Conservation (phyloP, 805 yeast species). For the Schwanniomyces pseudopolymorphus region DNA sequence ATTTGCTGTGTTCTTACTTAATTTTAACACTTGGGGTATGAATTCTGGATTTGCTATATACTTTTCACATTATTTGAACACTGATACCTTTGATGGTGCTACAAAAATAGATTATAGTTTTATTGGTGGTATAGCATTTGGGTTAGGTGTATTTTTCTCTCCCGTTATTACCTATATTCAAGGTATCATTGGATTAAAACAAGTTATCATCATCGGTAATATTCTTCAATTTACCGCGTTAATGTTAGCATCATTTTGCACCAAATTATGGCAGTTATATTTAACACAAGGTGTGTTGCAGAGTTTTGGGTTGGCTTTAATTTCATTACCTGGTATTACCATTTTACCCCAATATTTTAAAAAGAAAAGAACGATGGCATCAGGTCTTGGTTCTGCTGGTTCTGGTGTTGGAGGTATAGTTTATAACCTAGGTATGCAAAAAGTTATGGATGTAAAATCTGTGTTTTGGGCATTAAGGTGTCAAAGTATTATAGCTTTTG, state of each 20-base stretch:
- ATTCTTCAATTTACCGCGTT: constrained; percentile 52
- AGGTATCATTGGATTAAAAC: constrained; percentile 44
- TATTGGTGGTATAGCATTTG: constrained; percentile 68
- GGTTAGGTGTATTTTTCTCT: constrained; percentile 50
- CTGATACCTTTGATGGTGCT: constrained; percentile 54
- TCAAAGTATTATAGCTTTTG: constrained; percentile 41
- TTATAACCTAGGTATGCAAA: constrained; percentile 49
- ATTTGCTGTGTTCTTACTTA: constrained; percentile 47
- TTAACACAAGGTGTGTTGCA: constrained; percentile 66
- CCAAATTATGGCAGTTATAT: constrained; percentile 62
- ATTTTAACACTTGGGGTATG: constrained; percentile 72
- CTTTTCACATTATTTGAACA: constrained; percentile 53
- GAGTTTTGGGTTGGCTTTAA: constrained; percentile 57
- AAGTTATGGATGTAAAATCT: constrained; percentile 32
- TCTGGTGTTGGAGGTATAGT: constrained; percentile 54
- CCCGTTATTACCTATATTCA: constrained; percentile 49
- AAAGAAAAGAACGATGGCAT: constrained; percentile 57
- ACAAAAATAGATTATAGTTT: constrained; percentile 59
- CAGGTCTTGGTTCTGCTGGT: constrained; percentile 49
- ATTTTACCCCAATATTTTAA: constrained; percentile 71
- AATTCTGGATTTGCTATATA: constrained; percentile 67
- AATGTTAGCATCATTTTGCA: constrained; percentile 60
- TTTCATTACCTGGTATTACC: constrained; percentile 58
- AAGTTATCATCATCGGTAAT: constrained; percentile 47
- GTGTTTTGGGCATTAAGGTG: constrained; percentile 53